A percentile compares a stretch with the other conserved stretches of the same genome.
These are phyloP conservation scores for Rubia tinctorum DNA, from an alignment of 305 asterid genomes.

Conservation along the genomic window DNA sequence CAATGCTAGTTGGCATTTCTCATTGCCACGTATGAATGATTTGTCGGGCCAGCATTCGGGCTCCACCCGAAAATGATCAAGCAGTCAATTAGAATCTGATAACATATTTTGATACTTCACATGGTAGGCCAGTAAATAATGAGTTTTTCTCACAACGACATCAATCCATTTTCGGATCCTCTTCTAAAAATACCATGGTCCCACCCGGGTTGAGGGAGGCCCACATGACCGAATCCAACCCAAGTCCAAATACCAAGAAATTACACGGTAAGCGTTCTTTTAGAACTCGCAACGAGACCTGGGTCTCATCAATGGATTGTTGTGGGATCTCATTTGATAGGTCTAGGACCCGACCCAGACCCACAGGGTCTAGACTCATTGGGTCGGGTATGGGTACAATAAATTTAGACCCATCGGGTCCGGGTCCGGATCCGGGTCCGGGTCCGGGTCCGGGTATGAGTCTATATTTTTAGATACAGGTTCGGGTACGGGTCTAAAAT, in stretches of 20 bases:
- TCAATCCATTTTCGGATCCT: conserved; percentile 71
- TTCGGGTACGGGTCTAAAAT: too few species aligned
- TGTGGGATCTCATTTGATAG: conserved; percentile 59
- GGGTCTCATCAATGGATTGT: conserved; percentile 50
- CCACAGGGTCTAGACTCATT: too few species aligned
- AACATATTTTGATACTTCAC: conserved; percentile 62
- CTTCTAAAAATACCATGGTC: conserved; percentile 67
- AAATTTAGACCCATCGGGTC: too few species aligned
- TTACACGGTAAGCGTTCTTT: conserved; percentile 37
- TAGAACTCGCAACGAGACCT: conserved; percentile 43
- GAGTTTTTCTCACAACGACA: conserved; percentile 50
- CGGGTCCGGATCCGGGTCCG: too few species aligned
- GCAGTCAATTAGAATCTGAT: conserved; percentile 47
- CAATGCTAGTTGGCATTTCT: conserved; percentile 52
- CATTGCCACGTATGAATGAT: conserved; percentile 53
- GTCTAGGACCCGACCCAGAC: too few species aligned
- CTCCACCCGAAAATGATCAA: conserved; percentile 34
- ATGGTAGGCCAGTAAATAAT: conserved; percentile 49
- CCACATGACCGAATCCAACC: conserved; percentile 84
- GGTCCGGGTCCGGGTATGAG: too few species aligned
- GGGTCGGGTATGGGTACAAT: too few species aligned
- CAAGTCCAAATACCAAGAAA: conserved; percentile 77
- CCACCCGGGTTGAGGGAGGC: conserved; percentile 63
- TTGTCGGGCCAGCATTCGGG: conserved; percentile 44
- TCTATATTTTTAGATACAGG: too few species aligned